Base-by-base conservation (phyloP, 2,329 filamentous ascomycete species). In the Fonsecaea monophora region DNA sequence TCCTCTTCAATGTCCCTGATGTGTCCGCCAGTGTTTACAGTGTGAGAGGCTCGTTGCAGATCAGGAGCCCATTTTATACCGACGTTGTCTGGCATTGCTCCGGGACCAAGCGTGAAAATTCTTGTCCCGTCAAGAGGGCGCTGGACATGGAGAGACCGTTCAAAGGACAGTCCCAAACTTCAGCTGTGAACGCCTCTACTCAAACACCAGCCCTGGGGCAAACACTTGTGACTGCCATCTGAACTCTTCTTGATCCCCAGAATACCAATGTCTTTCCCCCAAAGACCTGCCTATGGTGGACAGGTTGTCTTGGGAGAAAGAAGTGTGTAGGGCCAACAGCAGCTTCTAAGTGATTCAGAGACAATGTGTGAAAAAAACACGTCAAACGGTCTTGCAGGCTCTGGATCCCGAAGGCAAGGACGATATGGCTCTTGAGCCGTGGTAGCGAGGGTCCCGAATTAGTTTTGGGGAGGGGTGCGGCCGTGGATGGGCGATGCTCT, bases 1-100 rank as follows among this genome's bases (percentile, higher is more conserved):
- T 53, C 48, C 15, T 25, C 48, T 21, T 32, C 45, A 21, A 35
- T 13, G 37, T 32, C 45, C 18, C 40, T 37, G 42, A 37, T 54
- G 37, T 60, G 34, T 38, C 30, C 54, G n/a, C n/a, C 40, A n/a
- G 60, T 35, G 45, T 60, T 40, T 18, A 34, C 7, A 34, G 21
- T 25, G 53, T 56, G 65, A 37, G 58, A 53, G 9, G 62, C 25
- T 34, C 65, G 65, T 53, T 59, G 60, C 21, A 66, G 58, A 30
- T 70, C 61, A 55, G 64, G 64, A 56, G 64, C 66, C 68, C 68
- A 70, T 62, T n/a, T 68, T 64, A 70, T 70, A 35, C 66, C 61
- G 56, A 61, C 42, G 50, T 65, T 68, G 53, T 68, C 68, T 42
- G 68, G 53, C 68, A 70, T 70, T 18, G 48, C 61, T 54, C 32